Conservation (phyloP, 805 yeast species). For the Wickerhamomyces queroliae region DNA sequence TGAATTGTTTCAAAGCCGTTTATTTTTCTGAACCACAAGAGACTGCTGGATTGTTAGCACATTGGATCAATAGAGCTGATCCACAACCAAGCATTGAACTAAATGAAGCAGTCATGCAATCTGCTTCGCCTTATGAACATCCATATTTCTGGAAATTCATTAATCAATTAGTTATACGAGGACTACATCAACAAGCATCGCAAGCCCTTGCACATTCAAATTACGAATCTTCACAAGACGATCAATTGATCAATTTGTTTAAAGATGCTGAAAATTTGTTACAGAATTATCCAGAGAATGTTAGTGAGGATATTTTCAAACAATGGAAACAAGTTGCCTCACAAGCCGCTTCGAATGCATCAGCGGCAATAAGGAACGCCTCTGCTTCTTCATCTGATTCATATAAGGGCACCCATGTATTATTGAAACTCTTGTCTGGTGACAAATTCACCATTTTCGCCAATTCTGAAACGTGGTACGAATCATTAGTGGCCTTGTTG, state of each 20-base stretch:
- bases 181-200: slow-evolving; percentile 51
- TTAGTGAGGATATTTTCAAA: slow-evolving; percentile 24
- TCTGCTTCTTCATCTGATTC: slow-evolving; percentile 10
- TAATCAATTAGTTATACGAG: slow-evolving; percentile 53
- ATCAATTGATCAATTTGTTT: slow-evolving; percentile 25
- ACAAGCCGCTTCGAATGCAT: slow-evolving; percentile 19
- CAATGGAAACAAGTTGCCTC: slow-evolving; percentile 30
- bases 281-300: slow-evolving; percentile 29
- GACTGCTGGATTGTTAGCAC: slow-evolving; percentile 35
- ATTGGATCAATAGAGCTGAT: slow-evolving; percentile 69
- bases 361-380: slow-evolving; percentile 15
- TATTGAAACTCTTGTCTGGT: slow-evolving; percentile 31
- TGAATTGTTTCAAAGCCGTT: slow-evolving; percentile 54
- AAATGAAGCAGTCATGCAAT: slow-evolving; percentile 37
- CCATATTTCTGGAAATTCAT: slow-evolving; percentile 59
- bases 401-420: slow-evolving; percentile 24
- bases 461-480: slow-evolving; percentile 62
- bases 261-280: slow-evolving; percentile 27
- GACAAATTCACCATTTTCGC: slow-evolving; percentile 39
- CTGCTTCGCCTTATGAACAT: slow-evolving; percentile 40
- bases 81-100: slow-evolving; percentile 54
- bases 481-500: slow-evolving; percentile 49
- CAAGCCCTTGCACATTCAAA: slow-evolving; percentile 38
- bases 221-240: slow-evolving; percentile 29
- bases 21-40: slow-evolving; percentile 33